Evolutionary conservation across 306 rosid species (phyloP).

Genomic region (Lathyrus tuberosus): DNA sequence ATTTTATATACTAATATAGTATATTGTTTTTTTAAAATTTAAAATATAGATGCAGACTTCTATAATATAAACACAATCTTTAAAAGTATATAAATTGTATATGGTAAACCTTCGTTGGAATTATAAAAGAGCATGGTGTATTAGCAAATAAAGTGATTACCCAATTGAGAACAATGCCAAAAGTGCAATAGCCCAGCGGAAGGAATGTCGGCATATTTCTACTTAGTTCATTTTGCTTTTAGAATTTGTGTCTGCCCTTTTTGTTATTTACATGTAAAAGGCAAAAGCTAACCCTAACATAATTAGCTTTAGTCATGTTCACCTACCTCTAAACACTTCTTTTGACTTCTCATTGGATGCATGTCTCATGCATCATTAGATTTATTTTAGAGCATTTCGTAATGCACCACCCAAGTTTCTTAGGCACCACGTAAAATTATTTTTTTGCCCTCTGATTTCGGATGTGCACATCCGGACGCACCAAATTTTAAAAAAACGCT

Average conservation of each 20-base stretch:
- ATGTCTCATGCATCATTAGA: slow-evolving; percentile 18
- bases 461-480: too few species aligned
- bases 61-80: too few species aligned
- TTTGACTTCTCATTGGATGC: slow-evolving; percentile 62
- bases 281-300: background rate
- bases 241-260: slow-evolving; percentile 22
- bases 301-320: slow-evolving; percentile 50
- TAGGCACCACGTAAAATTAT: background rate
- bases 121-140: background rate
- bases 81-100: too few species aligned
- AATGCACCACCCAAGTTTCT: too few species aligned
- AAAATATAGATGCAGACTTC: too few species aligned
- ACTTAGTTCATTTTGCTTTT: slow-evolving; percentile 14
- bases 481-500: too few species aligned
- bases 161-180: slow-evolving; percentile 13
- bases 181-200: slow-evolving; percentile 8
- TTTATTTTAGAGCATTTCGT: background rate
- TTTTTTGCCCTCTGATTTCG: background rate
- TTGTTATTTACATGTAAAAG: slow-evolving; percentile 16
- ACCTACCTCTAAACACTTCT: slow-evolving; percentile 41
- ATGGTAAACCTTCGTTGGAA: background rate
- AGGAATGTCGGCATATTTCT: slow-evolving; percentile 51
- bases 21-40: too few species aligned
- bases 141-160: background rate
- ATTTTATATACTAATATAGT: too few species aligned